Percentiles rank a stretch among this genome's conserved stretches.
phyloP scores from a whole-genome alignment of 2,329 filamentous ascomycete genomes.

The Nothomitra cinnamomea region DNA sequence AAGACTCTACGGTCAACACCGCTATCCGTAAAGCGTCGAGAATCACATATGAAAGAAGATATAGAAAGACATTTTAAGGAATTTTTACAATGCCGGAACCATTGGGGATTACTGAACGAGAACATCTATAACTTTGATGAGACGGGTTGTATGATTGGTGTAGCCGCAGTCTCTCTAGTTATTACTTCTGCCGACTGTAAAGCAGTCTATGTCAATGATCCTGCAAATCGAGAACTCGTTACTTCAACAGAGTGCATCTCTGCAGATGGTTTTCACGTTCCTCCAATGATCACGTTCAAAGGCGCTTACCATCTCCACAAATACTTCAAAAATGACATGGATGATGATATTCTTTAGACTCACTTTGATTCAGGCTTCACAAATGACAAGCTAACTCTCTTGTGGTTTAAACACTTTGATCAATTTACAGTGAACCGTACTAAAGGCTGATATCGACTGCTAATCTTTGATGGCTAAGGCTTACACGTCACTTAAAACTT shows the following conservation, averaged over 20 bases:
- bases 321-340: too few relatives aligned
- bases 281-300: too few relatives aligned
- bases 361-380: too few relatives aligned
- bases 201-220: not conserved
- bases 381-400: too few relatives aligned
- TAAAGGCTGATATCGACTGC: too few relatives aligned
- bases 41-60: not conserved
- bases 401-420: too few relatives aligned
- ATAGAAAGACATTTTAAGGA: not conserved
- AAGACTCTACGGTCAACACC: not conserved
- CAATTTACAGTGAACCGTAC: too few relatives aligned
- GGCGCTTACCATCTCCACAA: too few relatives aligned
- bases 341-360: too few relatives aligned
- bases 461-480: too few relatives aligned
- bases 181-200: not conserved
- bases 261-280: too few relatives aligned
- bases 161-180: not conserved
- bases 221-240: not conserved
- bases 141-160: not conserved
- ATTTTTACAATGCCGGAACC: not conserved
- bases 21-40: not conserved
- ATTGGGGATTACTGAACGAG: not conserved
- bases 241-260: not conserved
- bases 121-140: not conserved
- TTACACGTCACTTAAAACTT: too few relatives aligned